Conservation (phyloP, 306 rosid species). For the Vicia villosa region DNA sequence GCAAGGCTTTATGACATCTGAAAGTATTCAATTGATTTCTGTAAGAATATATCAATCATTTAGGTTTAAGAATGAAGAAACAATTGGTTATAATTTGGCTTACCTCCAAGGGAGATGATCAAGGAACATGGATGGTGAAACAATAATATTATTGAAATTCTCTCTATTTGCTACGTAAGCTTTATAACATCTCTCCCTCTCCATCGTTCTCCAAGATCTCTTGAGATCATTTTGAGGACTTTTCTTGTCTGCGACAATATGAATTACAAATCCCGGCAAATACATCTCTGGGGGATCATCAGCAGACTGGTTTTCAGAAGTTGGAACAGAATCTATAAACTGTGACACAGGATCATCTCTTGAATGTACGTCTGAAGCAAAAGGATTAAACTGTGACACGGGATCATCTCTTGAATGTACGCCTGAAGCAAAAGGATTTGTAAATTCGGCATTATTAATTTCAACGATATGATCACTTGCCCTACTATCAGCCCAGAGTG, state of each 20-base stretch:
- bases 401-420: slow-evolving; percentile 43
- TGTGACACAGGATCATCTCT: slow-evolving; percentile 54
- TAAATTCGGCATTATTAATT: slow-evolving; percentile 41
- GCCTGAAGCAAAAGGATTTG: slow-evolving; percentile 47
- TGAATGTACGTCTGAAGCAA: slow-evolving; percentile 6
- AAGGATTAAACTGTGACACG: slow-evolving; percentile 49
- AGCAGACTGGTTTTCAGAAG: slow-evolving; percentile 52
- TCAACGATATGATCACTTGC: slow-evolving; percentile 38
- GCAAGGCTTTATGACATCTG: slow-evolving; percentile 68
- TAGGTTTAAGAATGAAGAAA: slow-evolving; percentile 26
- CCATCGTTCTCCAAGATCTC: slow-evolving; percentile 44
- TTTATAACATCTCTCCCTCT: slow-evolving; percentile 45
- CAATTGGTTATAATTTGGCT: slow-evolving; percentile 34
- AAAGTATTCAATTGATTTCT: slow-evolving; percentile 34
- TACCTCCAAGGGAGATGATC: slow-evolving; percentile 99
- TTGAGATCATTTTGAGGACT: slow-evolving; percentile 35
- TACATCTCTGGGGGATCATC: slow-evolving; percentile 70
- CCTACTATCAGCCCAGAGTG: slow-evolving; percentile 48
- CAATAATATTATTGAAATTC: slow-evolving; percentile 76
- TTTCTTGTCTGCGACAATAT: slow-evolving; percentile 59
- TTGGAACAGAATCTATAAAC: slow-evolving; percentile 62
- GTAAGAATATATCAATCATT: slow-evolving; percentile 7
- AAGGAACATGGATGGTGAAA: slow-evolving; percentile 93
- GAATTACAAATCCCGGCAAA: slow-evolving; percentile 81
- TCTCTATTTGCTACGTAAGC: slow-evolving; percentile 78